phyloP scores from a whole-genome alignment of 192 early-diverging fungal species.

The Podila clonocystis region DNA sequence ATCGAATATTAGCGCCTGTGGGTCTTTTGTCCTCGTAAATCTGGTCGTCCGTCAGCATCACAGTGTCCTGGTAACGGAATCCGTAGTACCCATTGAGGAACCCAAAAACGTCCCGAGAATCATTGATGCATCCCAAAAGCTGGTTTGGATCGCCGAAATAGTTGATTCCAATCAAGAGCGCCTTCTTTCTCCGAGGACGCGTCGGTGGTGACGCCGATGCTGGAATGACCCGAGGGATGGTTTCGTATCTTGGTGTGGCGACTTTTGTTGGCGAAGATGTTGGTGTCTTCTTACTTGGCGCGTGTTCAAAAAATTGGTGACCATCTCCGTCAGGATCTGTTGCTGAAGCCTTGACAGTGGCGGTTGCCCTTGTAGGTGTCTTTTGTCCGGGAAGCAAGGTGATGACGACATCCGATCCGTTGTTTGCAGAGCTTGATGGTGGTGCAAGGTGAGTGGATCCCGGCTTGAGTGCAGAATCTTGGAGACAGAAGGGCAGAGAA shows the following conservation, averaged over 20 bases:
- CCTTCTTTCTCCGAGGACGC: conserved; percentile 50
- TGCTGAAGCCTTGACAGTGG: background rate
- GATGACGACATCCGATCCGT: conserved; percentile 9
- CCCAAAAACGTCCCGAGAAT: conserved; percentile 58
- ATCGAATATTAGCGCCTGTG: conserved; percentile 65
- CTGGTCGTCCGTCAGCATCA: conserved; percentile 78
- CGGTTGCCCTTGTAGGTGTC: conserved; percentile 25
- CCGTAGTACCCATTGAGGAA: conserved; percentile 67
- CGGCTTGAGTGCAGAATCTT: background rate
- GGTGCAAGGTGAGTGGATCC: background rate
- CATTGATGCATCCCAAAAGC: conserved; percentile 51
- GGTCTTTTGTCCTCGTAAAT: conserved; percentile 53
- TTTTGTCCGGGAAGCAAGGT: conserved; percentile 29
- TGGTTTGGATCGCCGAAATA: conserved; percentile 60
- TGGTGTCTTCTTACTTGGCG: background rate
- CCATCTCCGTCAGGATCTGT: conserved; percentile 10
- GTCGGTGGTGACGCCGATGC: conserved; percentile 1
- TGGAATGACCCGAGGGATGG: conserved; percentile 10
- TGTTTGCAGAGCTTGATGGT: background rate
- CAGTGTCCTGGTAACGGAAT: conserved; percentile 65
- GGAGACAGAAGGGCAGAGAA: background rate
- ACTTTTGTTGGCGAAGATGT: background rate
- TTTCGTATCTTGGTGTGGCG: background rate
- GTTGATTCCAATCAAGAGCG: conserved; percentile 71
- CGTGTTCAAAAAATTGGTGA: conserved; percentile 11